Evolutionary conservation across 2,329 filamentous ascomycete species (phyloP), one percentile per base, ranked within the genome.

Genomic region (Alternaria sp.): DNA sequence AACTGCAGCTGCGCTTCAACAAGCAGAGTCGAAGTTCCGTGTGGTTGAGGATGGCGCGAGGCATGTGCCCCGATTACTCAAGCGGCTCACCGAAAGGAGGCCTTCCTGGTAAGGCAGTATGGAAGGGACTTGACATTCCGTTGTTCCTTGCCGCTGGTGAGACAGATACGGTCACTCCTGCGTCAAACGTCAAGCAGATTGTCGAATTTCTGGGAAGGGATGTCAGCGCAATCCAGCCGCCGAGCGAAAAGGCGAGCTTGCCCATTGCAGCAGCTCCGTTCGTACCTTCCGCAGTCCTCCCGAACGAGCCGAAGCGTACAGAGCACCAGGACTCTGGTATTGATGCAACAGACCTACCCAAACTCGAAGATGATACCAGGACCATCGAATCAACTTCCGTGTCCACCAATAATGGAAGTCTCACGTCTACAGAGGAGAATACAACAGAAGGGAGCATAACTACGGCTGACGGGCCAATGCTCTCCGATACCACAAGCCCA

Each of bases 11-110:
- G 57, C 85, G 86, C 3, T 94, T 89, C 80, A 98, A 98, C 75
- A 85, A 86, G 60, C 93, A 97, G 75, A 97, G 92, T 64, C 88
- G 85, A 65, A 95, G 93, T 0, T 85, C 90, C 0, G 91, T 95
- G 0, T 97, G 92, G 86, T 87, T 91, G 66, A 88, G 93, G 39
- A 93, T 96, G 88, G 89, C 89, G 0, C 88, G 85, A 76, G 92
- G 93, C 0, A 84, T 85, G 51, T 82, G 95, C 24, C 90, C 92
- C 0, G 79, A 76, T 0, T 90, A 89, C 59, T 75, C 83, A 4
- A 73, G 82, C 7, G 86, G 85, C 1, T 76, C 82, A 26, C 78
- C 87, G 0, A 73, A 76, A 8, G 88, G 89, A 4, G 92, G 92
- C 1, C 77, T 96, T 8, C 89, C 93, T 2, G 89, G 90, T 0